Percentiles rank a stretch among this genome's conserved stretches.
These are phyloP conservation scores for Rhododendron ferrugineum DNA, from an alignment of 148 eudicot genomes.

Conservation along the genomic window DNA sequence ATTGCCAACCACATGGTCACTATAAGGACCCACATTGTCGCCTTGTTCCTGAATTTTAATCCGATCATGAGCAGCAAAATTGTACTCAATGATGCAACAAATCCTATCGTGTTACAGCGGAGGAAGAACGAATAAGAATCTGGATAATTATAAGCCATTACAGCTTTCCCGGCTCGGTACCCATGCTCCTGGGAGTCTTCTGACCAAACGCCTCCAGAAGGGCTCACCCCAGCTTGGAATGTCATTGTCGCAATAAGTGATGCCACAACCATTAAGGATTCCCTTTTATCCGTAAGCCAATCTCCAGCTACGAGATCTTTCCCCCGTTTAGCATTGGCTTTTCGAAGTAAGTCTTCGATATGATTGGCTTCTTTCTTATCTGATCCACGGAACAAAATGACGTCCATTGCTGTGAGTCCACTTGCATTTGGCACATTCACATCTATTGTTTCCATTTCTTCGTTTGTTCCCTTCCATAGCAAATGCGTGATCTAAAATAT, in stretches of 20 bases:
- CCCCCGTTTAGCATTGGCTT: no score
- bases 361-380: background rate
- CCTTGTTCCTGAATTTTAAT: background rate
- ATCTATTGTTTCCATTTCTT: background rate
- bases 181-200: background rate
- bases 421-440: background rate
- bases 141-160: slow-evolving; percentile 8
- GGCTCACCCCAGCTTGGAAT: no score
- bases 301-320: no score
- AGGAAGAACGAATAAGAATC: background rate
- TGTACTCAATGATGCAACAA: slow-evolving; percentile 11
- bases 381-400: background rate
- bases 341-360: no score
- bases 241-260: no score
- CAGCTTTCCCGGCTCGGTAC: slow-evolving; percentile 12
- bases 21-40: background rate
- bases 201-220: no score
- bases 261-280: no score
- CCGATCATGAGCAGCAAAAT: slow-evolving; percentile 4
- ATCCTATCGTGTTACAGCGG: slow-evolving; percentile 9
- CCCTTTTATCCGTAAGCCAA: no score
- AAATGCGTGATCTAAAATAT: slow-evolving; percentile 5
- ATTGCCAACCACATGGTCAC: slow-evolving; percentile 8
- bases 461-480: background rate
- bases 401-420: slow-evolving; percentile 14